Conservation (phyloP, 768 basidiomycete species). For the Suillus variegatus region DNA sequence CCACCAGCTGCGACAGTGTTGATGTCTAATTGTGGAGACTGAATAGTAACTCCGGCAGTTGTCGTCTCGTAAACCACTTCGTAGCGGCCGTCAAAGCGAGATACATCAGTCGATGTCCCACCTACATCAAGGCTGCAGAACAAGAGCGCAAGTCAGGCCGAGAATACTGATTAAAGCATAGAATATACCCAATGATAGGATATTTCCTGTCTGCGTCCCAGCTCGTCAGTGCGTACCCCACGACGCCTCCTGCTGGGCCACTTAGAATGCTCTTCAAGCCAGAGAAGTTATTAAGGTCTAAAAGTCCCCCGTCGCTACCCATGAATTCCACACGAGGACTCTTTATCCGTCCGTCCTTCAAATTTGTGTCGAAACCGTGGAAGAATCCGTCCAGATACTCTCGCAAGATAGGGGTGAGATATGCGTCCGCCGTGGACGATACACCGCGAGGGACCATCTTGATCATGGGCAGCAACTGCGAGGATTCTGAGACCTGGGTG, state of each 20-base stretch:
- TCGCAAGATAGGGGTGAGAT: slow-evolving; percentile 85
- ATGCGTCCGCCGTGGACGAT: slow-evolving; percentile 93
- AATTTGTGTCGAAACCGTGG: slow-evolving; percentile 76
- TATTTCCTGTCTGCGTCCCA: slow-evolving; percentile 74
- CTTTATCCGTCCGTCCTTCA: slow-evolving; percentile 56
- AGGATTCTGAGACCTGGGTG: slow-evolving; percentile 84
- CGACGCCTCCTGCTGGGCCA: slow-evolving; percentile 94
- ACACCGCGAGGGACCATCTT: slow-evolving; percentile 93
- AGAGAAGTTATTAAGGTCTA: slow-evolving; percentile 82
- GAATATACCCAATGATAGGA: slow-evolving; percentile 81
- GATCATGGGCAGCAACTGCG: slow-evolving; percentile 90
- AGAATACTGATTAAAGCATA: background rate
- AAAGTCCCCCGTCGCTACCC: slow-evolving; percentile 88
- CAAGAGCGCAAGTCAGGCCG: background rate
- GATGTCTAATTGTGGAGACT: slow-evolving; percentile 92
- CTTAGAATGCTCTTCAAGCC: slow-evolving; percentile 93
- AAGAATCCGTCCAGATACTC: slow-evolving; percentile 93
- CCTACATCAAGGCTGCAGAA: slow-evolving; percentile 79
- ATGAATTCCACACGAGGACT: slow-evolving; percentile 90
- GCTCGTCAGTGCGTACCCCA: slow-evolving; percentile 87
- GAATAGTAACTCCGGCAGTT: slow-evolving; percentile 91
- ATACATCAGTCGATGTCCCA: slow-evolving; percentile 95
- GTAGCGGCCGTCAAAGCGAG: slow-evolving; percentile 87
- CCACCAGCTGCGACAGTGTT: slow-evolving; percentile 97
- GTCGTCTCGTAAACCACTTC: slow-evolving; percentile 96